phyloP scores from a whole-genome alignment of 768 basidiomycete genomes.

The Amanita molliuscula region DNA sequence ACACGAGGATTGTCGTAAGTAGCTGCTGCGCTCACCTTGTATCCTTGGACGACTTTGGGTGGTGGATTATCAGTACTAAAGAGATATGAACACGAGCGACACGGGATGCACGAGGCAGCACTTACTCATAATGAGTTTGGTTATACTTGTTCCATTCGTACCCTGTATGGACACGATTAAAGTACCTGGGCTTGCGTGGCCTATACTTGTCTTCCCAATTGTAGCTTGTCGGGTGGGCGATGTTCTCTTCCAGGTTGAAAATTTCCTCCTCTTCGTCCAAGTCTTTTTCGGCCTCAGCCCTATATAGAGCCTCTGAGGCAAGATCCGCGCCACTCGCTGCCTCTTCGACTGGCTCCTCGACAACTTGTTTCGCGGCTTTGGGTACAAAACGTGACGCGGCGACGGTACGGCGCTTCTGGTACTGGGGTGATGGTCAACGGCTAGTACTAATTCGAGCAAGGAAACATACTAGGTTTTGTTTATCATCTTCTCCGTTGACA shows the following conservation, averaged over 20 bases:
- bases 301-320: constrained; percentile 83
- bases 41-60: constrained; percentile 98
- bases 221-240: constrained; percentile 75
- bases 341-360: constrained; percentile 48
- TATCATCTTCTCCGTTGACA: constrained; percentile 57
- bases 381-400: constrained; percentile 84
- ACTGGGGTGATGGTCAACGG: constrained; percentile 27
- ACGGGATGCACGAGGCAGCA: constrained; percentile 11
- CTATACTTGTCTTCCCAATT: constrained; percentile 99
- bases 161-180: constrained; percentile 97
- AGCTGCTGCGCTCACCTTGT: constrained; percentile 52
- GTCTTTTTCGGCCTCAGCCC: constrained; percentile 85
- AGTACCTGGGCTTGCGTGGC: constrained; percentile 94
- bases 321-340: constrained; percentile 58
- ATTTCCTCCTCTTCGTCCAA: constrained; percentile 94
- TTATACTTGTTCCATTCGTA: constrained; percentile 99
- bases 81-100: constrained; percentile 9
- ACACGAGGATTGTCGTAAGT: constrained; percentile 1
- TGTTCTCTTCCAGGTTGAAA: constrained; percentile 89
- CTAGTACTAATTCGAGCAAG: background rate
- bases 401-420: constrained; percentile 70
- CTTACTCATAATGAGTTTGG: constrained; percentile 98
- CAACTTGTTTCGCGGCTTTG: constrained; percentile 52
- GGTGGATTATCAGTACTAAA: constrained; percentile 93
- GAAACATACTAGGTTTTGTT: constrained; percentile 47